Conservation (phyloP, 805 yeast species). For the Starmerella stellata region DNA sequence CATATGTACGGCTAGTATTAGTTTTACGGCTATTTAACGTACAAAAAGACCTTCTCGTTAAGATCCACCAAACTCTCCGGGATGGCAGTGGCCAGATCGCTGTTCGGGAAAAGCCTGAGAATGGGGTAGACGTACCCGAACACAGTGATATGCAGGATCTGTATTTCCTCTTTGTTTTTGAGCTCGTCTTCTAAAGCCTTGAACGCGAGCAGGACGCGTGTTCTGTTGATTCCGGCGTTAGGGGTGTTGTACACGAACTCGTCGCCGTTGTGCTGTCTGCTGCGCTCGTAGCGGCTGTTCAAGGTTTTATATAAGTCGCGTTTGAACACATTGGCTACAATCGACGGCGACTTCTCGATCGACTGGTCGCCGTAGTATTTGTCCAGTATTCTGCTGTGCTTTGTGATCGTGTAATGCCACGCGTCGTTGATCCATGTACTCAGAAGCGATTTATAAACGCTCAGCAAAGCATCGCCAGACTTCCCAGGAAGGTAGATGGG, state of each 20-base stretch:
- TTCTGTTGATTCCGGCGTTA: not conserved
- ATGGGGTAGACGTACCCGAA: slow-evolving; percentile 16
- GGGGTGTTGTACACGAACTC: slow-evolving; percentile 5
- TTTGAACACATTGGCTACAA: slow-evolving; percentile 4
- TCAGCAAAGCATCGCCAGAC: slow-evolving; percentile 2
- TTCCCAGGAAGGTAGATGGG: slow-evolving; percentile 3
- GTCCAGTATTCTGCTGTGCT: not conserved
- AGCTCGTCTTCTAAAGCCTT: slow-evolving; percentile 4
- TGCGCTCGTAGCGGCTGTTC: slow-evolving; percentile 1
- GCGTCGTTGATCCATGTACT: slow-evolving; percentile 15
- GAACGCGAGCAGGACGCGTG: slow-evolving; percentile 2
- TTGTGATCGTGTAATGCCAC: slow-evolving; percentile 12
- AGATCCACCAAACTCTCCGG: slow-evolving; percentile 6
- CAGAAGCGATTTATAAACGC: slow-evolving; percentile 5
- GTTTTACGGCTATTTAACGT: no score
- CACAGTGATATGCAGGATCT: slow-evolving; percentile 14
- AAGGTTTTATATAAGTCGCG: slow-evolving; percentile 8
- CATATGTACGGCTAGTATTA: no score
- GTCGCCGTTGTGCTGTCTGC: slow-evolving; percentile 5
- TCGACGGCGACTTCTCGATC: slow-evolving; percentile 11
- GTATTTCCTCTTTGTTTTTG: slow-evolving; percentile 1
- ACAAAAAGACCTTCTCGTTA: not conserved
- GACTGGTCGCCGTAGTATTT: slow-evolving; percentile 2
- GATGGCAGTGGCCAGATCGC: slow-evolving; percentile 12
- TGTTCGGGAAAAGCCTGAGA: slow-evolving; percentile 9